Base-by-base conservation (phyloP, 2,329 filamentous ascomycete species). In the Apiospora sp. region DNA sequence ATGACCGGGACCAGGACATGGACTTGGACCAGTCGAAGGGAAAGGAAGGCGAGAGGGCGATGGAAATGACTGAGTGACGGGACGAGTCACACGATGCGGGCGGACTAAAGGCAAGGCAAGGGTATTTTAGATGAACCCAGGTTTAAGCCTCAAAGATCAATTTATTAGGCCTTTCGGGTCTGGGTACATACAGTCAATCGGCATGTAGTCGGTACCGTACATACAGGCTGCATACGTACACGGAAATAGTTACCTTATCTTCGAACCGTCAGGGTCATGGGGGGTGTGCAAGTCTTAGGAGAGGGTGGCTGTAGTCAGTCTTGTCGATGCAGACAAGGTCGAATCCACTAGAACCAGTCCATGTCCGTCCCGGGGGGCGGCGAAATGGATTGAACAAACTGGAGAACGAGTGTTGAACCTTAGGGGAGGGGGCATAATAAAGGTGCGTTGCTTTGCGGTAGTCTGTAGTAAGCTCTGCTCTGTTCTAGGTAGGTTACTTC, bases 61-160 rank as follows among this genome's bases (percentile, higher is more conserved):
- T 68, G 67, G 58, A 64, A 68, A 68, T 68, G 67, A 68, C 67
- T 68, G 68, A 58, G 46, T 54, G 46, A 54, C 68, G 68, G 68
- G 68, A 58, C 68, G 68, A 70, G 68, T 70, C 68, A 70, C 68
- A 70, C 68, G 68, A 70, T 70, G 68, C 68, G 34, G 68, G 58
- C 58, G 58, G 58, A 64, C 46, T 54, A 51, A 43, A 58, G 27
- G 22, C 49, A 37, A 64, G 58, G 58, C 58, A n/a, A 64, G 58
- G 58, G 58, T 41, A 37, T 64, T 70, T 58, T 70, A 70, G 68
- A 70, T 70, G 68, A 70, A 70, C 48, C 68, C 37, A 51, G 67
- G 58, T 64, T 64, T 64, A 68, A 68, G 67, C 67, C 67, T 68
- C 67, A 68, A 64, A 64, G 34, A 64, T 41, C 58, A 64, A 64